Percentiles rank a stretch among this genome's conserved stretches.
Evolutionary conservation across 352 stramenopile genomes (phyloP).

Genomic region (Globisporangium splendens): DNA sequence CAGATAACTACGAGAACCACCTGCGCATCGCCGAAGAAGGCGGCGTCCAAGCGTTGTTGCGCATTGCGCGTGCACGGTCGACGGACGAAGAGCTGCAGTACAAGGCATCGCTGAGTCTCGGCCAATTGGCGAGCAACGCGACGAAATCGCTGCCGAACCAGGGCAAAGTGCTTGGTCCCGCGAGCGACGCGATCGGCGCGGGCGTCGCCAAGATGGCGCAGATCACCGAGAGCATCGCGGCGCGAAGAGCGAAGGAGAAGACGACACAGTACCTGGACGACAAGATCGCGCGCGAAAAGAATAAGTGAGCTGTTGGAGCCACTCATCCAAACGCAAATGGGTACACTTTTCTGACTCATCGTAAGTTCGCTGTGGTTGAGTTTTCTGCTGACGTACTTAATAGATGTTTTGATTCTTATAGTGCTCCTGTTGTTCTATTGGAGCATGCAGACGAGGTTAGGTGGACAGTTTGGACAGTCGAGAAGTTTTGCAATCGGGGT

Average conservation of each 20-base stretch:
- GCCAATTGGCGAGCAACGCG: conserved; percentile 90
- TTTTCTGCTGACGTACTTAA: background rate
- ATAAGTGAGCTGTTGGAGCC: conserved; percentile 17
- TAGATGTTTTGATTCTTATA: background rate
- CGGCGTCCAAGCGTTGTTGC: conserved; percentile 93
- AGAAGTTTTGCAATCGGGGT: too few relatives aligned
- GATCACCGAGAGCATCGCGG: conserved; percentile 64
- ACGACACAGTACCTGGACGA: conserved; percentile 80
- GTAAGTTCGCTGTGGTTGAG: too few relatives aligned
- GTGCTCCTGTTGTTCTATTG: too few relatives aligned
- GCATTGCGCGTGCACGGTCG: conserved; percentile 85
- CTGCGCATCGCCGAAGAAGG: conserved; percentile 93
- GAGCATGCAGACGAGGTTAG: too few relatives aligned
- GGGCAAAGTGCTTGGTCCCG: conserved; percentile 33
- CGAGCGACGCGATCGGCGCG: conserved; percentile 54
- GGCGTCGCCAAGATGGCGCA: conserved; percentile 77
- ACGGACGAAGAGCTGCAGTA: conserved; percentile 95
- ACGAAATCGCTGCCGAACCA: conserved; percentile 72
- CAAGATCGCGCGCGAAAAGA: conserved; percentile 52
- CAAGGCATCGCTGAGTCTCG: conserved; percentile 92
- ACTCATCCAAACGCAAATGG: background rate
- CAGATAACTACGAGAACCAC: conserved; percentile 98
- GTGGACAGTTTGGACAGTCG: too few relatives aligned
- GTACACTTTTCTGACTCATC: background rate
- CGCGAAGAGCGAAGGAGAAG: conserved; percentile 62